Conservation (phyloP, 352 stramenopile species). For the Phytophthora sp. region DNA sequence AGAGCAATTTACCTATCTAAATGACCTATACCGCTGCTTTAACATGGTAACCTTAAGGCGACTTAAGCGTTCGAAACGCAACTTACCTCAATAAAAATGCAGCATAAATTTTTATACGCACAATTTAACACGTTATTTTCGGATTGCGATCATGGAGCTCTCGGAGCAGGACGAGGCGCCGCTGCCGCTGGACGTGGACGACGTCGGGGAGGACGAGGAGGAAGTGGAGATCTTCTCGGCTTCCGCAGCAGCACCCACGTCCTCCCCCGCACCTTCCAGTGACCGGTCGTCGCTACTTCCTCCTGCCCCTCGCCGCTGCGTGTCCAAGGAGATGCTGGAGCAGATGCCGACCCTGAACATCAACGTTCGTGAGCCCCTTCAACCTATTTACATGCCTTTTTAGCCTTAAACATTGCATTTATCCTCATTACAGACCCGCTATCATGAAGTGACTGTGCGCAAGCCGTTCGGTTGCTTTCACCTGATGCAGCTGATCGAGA, state of each 20-base stretch:
- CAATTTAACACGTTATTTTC: not conserved
- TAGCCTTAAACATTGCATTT: conserved; percentile 1
- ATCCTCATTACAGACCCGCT: conserved; percentile 45
- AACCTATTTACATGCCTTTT: conserved; percentile 5
- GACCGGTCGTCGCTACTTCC: conserved; percentile 44
- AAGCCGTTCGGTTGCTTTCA: conserved; percentile 77
- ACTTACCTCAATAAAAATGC: too few species aligned
- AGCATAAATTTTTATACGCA: too few species aligned
- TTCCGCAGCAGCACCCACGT: not conserved
- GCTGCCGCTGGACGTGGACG: conserved; percentile 13
- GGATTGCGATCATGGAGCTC: conserved; percentile 8
- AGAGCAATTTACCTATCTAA: conserved; percentile 1
- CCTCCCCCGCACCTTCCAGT: conserved; percentile 7
- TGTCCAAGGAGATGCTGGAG: conserved; percentile 75
- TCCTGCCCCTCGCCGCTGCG: conserved; percentile 43
- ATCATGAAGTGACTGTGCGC: conserved; percentile 58
- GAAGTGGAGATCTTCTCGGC: conserved; percentile 32
- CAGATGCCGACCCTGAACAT: conserved; percentile 72
- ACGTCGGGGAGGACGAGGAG: conserved; percentile 29
- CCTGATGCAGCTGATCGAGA: conserved; percentile 83
- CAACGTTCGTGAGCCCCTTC: conserved; percentile 45
- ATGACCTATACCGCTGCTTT: not conserved
- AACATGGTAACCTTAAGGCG: not conserved
- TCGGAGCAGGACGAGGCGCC: conserved; percentile 15
- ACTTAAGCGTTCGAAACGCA: not conserved